A percentile compares a stretch with the other conserved stretches of the same genome.
Evolutionary conservation across 2,329 filamentous ascomycete species (phyloP).

Genomic region (Cercospora zeina): DNA sequence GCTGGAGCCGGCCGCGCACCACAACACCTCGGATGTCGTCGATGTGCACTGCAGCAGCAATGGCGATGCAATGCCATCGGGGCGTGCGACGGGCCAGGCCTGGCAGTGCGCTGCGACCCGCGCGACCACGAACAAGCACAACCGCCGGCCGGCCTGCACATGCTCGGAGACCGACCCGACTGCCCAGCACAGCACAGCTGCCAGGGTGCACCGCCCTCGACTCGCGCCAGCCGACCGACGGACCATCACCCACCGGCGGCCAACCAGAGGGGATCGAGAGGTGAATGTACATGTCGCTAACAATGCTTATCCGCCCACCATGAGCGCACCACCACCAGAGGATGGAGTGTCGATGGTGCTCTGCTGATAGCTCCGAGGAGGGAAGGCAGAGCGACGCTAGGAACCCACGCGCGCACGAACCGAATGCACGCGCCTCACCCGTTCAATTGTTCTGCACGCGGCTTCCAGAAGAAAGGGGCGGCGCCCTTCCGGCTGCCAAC

Average conservation of each 20-base stretch:
- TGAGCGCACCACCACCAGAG: too few species aligned
- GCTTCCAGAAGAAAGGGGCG: conserved; percentile 10
- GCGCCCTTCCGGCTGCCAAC: not conserved
- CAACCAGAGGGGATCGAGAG: not conserved
- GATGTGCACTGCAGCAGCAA: too few species aligned
- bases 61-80: too few species aligned
- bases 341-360: not conserved
- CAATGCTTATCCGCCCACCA: too few species aligned
- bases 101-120: not conserved
- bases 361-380: not conserved
- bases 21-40: too few species aligned
- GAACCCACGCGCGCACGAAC: not conserved
- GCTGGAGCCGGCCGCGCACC: too few species aligned
- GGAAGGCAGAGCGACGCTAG: conserved; percentile 10
- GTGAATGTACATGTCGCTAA: too few species aligned
- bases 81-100: not conserved
- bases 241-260: not conserved
- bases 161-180: conserved; percentile 9
- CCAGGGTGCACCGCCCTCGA: conserved; percentile 7
- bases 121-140: not conserved
- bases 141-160: not conserved
- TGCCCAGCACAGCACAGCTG: conserved; percentile 5
- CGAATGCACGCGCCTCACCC: not conserved
- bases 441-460: not conserved
- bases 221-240: not conserved